A percentile compares a stretch with the other conserved stretches of the same genome.
These are phyloP conservation scores for Draba incana DNA, from an alignment of 345 rosid species.

Conservation along the genomic window DNA sequence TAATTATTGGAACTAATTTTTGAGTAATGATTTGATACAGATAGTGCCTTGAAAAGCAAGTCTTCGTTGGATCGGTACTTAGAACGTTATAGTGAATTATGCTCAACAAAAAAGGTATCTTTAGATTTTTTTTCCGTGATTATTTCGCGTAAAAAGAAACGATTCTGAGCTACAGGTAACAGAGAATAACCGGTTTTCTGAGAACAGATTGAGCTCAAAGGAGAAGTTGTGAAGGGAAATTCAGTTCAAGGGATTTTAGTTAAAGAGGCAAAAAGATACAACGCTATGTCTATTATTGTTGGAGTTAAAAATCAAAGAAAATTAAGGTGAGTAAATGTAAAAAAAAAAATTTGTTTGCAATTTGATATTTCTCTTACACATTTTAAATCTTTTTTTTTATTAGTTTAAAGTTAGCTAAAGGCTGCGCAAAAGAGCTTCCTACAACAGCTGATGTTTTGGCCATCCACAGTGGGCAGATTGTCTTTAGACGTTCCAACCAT, in stretches of 20 bases:
- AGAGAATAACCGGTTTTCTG: slow-evolving; percentile 6
- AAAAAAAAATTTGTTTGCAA: neutral
- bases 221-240: slow-evolving; percentile 54
- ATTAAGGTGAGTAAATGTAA: slow-evolving; percentile 49
- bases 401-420: slow-evolving; percentile 57
- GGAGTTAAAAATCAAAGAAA: slow-evolving; percentile 59
- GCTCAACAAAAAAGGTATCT: slow-evolving; percentile 68
- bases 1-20: neutral
- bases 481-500: slow-evolving; percentile 62
- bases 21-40: slow-evolving; percentile 45
- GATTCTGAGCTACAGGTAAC: neutral
- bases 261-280: slow-evolving; percentile 63
- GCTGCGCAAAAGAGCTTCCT: slow-evolving; percentile 70
- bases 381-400: slow-evolving; percentile 32
- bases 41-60: slow-evolving; percentile 49
- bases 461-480: slow-evolving; percentile 66
- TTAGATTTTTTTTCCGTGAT: neutral
- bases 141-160: neutral
- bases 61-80: slow-evolving; percentile 57
- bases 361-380: slow-evolving; percentile 2
- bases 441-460: slow-evolving; percentile 72
- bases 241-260: slow-evolving; percentile 62
- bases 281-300: slow-evolving; percentile 61
- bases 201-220: slow-evolving; percentile 64
- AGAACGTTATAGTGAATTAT: slow-evolving; percentile 60